Base-by-base conservation (phyloP, 768 basidiomycete species). In the Lactarius evosmus region DNA sequence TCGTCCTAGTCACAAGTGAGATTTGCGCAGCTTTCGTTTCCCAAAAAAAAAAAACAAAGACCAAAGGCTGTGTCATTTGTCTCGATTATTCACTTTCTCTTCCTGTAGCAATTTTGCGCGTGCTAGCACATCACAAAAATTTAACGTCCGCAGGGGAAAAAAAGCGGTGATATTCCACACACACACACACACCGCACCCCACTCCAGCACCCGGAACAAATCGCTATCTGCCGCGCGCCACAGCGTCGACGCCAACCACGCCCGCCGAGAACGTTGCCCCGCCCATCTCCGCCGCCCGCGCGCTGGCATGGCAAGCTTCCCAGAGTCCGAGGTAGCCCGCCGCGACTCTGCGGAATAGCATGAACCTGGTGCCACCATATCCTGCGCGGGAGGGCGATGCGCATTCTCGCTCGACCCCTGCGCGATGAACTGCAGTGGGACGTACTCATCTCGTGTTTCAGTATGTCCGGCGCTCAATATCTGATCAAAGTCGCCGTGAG, bases 341-440 rank as follows among this genome's bases (percentile, higher is more conserved):
- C 7, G 50, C 38, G 0, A 82, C 67, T 4, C 79, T 78, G n/a
- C 73, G 70, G 69, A 80, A 83, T 2, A 82, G 66, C 79, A 82
- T 79, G 66, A 82, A 82, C 12, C 71, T 7, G 79, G 77, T 0
- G 74, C 77, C 9, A 80, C 72, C 50, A 78, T 72, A 61, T 80
- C 79, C 17, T 82, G 80, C 33, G 61, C 40, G 2, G 82, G 82
- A 1, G 60, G 64, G 54, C n/a, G n/a, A n/a, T n/a, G n/a, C n/a
- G 79, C 75, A 4, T 66, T 60, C 56, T 77, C 77, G 66, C 79
- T 82, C 27, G 75, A 73, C 2, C 69, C 68, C 64, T 82, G 80
- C 2, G 78, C 72, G 7, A 82, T 44, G 71, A 83, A 82, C 3
- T 79, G 76, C 33, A 83, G 71, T 2, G 77, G 78, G 57, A 82